Base-by-base conservation (phyloP, 192 early-diverging fungal genomes). In the Dissophora ornata region DNA sequence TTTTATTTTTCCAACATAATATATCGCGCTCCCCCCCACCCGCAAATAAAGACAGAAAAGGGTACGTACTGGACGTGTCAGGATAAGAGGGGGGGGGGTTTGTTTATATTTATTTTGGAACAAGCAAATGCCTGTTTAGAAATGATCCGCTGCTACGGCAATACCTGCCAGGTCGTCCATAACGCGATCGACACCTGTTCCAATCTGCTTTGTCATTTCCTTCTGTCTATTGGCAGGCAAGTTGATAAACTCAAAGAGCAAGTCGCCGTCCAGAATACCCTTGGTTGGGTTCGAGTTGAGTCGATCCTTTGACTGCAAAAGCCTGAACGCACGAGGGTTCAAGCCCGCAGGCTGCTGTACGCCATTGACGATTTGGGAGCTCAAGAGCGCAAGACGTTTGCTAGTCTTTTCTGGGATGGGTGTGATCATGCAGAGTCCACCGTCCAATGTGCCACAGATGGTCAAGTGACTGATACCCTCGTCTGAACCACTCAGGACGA, bases 361-460 rank as follows among this genome's bases (percentile, higher is more conserved):
- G 40, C 88, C 87, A 45, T 90, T 92, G 3, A 95, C 91, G 78
- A 99, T 83, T 32, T 93, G 91, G n/a, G 90, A 84, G 62, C 93
- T 93, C 18, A 99, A 77, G 2, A 90, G 87, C 33, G 90, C 89
- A 26, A 98, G 73, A 21, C 98, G 89, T 81, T 97, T 98, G 78
- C 92, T 98, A 25, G 92, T 86, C 75, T 93, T 96, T 75, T 99
- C 98, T 0, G 94, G 86, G 24, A 98, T 85, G 18, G 96, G 94
- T 0, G 89, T 83, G 25, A 94, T 66, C 64, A 89, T 79, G 8
- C 63, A 70, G 22, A 96, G 71, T 4, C 88, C 80, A 33, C 94
- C 95, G 67, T 93, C 91, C 48, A 90, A 52, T 3, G 91, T 90
- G 8, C 85, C 89, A 83, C 62, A 44, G 21, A 79, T 62, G 15